Evolutionary conservation across 805 yeast genomes (phyloP).

Genomic region (Blastobotrys muscicola): DNA sequence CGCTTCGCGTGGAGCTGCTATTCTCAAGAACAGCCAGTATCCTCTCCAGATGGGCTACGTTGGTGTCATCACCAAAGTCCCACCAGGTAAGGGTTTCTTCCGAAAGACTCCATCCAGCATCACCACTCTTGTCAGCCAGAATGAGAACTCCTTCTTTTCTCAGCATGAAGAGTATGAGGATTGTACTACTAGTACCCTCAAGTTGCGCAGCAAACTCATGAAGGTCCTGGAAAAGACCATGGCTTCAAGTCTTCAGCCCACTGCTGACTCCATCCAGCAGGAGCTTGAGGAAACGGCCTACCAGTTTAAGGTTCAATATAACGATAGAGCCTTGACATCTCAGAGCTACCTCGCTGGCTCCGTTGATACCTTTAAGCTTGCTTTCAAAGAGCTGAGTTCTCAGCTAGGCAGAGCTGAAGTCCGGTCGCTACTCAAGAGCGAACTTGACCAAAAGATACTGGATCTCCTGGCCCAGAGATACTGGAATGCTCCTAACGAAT

Average conservation of each 20-base stretch:
- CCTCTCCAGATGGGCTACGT: conserved; percentile 96
- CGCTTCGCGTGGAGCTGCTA: conserved; percentile 57
- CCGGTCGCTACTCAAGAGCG: conserved; percentile 66
- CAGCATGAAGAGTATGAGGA: conserved; percentile 54
- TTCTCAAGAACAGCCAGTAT: conserved; percentile 69
- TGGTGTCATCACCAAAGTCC: conserved; percentile 89
- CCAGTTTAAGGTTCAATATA: conserved; percentile 90
- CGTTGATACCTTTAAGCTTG: conserved; percentile 74
- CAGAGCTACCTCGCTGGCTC: conserved; percentile 90
- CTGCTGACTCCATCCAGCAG: conserved; percentile 72
- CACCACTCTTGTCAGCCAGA: conserved; percentile 33
- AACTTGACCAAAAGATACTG: conserved; percentile 79
- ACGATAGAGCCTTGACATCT: conserved; percentile 88
- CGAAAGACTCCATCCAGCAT: conserved; percentile 44
- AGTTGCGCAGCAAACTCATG: conserved; percentile 71
- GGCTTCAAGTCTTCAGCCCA: conserved; percentile 83
- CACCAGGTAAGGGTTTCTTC: conserved; percentile 39
- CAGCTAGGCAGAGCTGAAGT: conserved; percentile 77
- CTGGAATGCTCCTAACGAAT: conserved; percentile 61
- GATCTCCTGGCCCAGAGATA: conserved; percentile 83
- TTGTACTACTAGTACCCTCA: conserved; percentile 66
- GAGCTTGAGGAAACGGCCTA: conserved; percentile 92
- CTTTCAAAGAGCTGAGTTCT: conserved; percentile 78
- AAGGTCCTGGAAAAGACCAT: conserved; percentile 81
- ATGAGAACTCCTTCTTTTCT: conserved; percentile 53